These are phyloP conservation scores for Trichophyton verrucosum DNA, from an alignment of 2,329 filamentous ascomycete species.

Conservation along the genomic window DNA sequence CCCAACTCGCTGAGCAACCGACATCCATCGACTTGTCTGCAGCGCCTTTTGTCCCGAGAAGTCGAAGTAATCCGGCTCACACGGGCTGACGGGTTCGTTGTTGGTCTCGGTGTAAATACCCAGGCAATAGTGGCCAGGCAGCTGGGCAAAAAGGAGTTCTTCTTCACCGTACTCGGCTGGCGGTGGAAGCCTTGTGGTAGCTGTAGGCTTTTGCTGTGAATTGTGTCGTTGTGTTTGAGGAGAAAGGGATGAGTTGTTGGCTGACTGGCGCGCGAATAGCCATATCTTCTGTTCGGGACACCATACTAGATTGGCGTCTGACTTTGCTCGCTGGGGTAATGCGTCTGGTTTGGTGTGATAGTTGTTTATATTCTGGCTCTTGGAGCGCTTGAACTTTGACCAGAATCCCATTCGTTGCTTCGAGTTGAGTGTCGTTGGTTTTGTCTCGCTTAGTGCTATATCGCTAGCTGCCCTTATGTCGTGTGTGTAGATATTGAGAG, in stretches of 20 bases:
- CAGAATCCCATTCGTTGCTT: constrained; percentile 9
- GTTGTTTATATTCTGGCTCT: not conserved
- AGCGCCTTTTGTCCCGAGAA: not conserved
- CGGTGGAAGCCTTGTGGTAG: not conserved
- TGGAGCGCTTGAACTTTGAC: constrained; percentile 8
- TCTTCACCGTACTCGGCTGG: constrained; percentile 7
- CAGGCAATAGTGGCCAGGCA: constrained; percentile 13
- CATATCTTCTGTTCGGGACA: constrained; percentile 12
- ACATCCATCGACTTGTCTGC: not conserved
- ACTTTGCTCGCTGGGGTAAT: constrained; percentile 7
- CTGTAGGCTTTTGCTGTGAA: not conserved
- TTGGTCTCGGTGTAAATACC: constrained; percentile 4
- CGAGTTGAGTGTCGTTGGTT: not conserved
- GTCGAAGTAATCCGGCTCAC: not conserved
- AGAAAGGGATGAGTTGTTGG: not conserved
- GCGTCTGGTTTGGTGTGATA: not conserved
- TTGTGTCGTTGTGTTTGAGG: not conserved
- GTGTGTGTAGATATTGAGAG: not conserved
- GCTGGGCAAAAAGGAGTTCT: constrained; percentile 13
- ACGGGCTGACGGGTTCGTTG: not conserved
- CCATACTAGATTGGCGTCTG: constrained; percentile 12
- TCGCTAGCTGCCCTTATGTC: not conserved
- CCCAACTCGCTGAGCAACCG: not conserved
- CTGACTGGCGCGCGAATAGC: constrained; percentile 8
- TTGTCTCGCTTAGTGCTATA: not conserved